These are phyloP conservation scores for Verticillium nonalfalfae DNA, from an alignment of 2,329 filamentous ascomycete genomes.

Conservation along the genomic window DNA sequence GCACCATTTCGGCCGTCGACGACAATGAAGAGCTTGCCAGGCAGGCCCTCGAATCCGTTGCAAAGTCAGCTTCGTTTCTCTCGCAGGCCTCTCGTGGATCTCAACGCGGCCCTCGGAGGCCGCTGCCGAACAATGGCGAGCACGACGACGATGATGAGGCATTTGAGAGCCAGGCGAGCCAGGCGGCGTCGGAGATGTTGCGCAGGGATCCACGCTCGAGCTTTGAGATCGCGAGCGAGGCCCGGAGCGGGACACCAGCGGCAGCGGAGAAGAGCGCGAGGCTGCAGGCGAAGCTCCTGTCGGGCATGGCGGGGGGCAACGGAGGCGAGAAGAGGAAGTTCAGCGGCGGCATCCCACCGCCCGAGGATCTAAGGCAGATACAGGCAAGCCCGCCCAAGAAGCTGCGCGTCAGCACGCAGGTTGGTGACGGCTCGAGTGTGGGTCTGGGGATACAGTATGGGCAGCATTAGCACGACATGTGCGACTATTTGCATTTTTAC, in stretches of 20 bases:
- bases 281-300: slow-evolving; percentile 46
- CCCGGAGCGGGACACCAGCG: slow-evolving; percentile 33
- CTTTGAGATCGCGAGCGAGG: slow-evolving; percentile 41
- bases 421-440: slow-evolving; percentile 28
- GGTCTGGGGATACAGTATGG: slow-evolving; percentile 49
- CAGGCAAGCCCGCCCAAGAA: slow-evolving; percentile 46
- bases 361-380: slow-evolving; percentile 24
- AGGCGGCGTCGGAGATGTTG: slow-evolving; percentile 69
- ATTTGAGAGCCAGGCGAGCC: slow-evolving; percentile 69
- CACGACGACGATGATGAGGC: slow-evolving; percentile 53
- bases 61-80: slow-evolving; percentile 31
- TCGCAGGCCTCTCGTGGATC: slow-evolving; percentile 20
- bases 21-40: slow-evolving; percentile 53
- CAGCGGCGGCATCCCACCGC: slow-evolving; percentile 21
- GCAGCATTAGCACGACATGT: slow-evolving; percentile 1
- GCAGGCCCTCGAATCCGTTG: slow-evolving; percentile 47
- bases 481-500: background rate
- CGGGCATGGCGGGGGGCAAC: slow-evolving; percentile 31
- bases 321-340: slow-evolving; percentile 47
- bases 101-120: slow-evolving; percentile 6
- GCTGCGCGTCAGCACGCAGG: slow-evolving; percentile 32
- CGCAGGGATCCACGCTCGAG: slow-evolving; percentile 51
- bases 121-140: slow-evolving; percentile 13
- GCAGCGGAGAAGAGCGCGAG: slow-evolving; percentile 38
- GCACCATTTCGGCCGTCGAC: slow-evolving; percentile 70